phyloP scores from a whole-genome alignment of 805 yeast genomes.

The Kodamaea laetipori region DNA sequence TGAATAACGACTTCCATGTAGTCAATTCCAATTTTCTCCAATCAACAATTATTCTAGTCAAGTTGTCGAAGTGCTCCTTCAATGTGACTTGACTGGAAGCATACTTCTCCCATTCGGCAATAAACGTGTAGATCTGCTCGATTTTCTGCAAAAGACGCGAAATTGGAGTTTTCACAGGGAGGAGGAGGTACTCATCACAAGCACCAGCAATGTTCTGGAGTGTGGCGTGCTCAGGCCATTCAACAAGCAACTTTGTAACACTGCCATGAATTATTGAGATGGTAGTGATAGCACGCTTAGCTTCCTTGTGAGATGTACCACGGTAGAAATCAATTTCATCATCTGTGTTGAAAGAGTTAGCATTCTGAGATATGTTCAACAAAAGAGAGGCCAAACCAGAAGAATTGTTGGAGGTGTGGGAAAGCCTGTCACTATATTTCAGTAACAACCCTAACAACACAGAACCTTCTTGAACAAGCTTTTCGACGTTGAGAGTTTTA shows the following conservation, averaged over 20 bases:
- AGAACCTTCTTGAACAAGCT: conserved; percentile 46
- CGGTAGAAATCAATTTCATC: conserved; percentile 56
- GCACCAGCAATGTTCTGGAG: conserved; percentile 65
- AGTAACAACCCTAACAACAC: conserved; percentile 16
- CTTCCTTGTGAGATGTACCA: conserved; percentile 61
- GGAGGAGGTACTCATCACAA: conserved; percentile 63
- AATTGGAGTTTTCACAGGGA: conserved; percentile 68
- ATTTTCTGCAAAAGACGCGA: conserved; percentile 77
- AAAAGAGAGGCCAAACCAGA: conserved; percentile 25
- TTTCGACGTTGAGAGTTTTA: conserved; percentile 18
- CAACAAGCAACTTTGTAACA: conserved; percentile 49
- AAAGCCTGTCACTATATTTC: conserved; percentile 14
- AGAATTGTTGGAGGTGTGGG: conserved; percentile 20
- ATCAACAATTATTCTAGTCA: conserved; percentile 71
- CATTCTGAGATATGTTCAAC: conserved; percentile 21
- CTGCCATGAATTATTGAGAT: conserved; percentile 31
- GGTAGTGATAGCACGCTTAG: conserved; percentile 56
- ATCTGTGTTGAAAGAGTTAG: conserved; percentile 14
- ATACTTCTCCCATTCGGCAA: conserved; percentile 92
- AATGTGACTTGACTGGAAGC: conserved; percentile 79
- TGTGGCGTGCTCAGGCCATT: conserved; percentile 97
- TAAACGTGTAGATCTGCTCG: conserved; percentile 80
- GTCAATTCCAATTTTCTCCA: conserved; percentile 90
- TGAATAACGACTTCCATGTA: conserved; percentile 80
- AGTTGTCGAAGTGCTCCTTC: conserved; percentile 50